phyloP scores from a whole-genome alignment of 768 basidiomycete genomes.

The Lactarius indigo region DNA sequence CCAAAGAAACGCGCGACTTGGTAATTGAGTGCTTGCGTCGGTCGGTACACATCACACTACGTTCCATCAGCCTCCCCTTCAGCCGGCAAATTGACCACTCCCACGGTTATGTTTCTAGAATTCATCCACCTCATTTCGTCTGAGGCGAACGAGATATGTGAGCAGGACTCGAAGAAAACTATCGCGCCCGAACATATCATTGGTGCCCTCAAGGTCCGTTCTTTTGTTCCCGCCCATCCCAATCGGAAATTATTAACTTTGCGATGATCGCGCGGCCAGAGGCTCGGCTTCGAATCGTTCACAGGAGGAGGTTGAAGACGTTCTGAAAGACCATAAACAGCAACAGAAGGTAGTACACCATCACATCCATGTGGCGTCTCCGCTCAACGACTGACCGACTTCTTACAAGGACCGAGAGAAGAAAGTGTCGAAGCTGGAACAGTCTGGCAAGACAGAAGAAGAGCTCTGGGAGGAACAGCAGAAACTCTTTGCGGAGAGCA shows the following conservation, averaged over 20 bases:
- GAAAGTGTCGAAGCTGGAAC: slow-evolving; percentile 86
- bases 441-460: slow-evolving; percentile 86
- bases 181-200: slow-evolving; percentile 98
- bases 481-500: slow-evolving; percentile 86
- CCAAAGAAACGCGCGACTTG: slow-evolving; percentile 95
- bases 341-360: slow-evolving; percentile 72
- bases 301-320: slow-evolving; percentile 85
- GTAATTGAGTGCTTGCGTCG: slow-evolving; percentile 99
- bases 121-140: slow-evolving; percentile 97
- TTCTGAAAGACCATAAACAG: slow-evolving; percentile 94
- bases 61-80: not conserved
- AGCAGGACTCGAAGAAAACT: slow-evolving; percentile 97
- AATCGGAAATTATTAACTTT: not conserved
- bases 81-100: not conserved
- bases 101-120: slow-evolving; percentile 49
- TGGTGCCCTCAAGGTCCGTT: slow-evolving; percentile 72
- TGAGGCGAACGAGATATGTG: slow-evolving; percentile 97
- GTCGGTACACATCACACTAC: slow-evolving; percentile 48
- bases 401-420: slow-evolving; percentile 74
- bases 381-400: slow-evolving; percentile 1
- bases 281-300: slow-evolving; percentile 90
- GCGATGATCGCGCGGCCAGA: slow-evolving; percentile 41
- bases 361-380: not conserved
- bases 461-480: slow-evolving; percentile 88
- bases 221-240: slow-evolving; percentile 27